Evolutionary conservation across 345 rosid species (phyloP), one percentile per base, ranked within the genome.

Genomic region (Luvunga scandens): DNA sequence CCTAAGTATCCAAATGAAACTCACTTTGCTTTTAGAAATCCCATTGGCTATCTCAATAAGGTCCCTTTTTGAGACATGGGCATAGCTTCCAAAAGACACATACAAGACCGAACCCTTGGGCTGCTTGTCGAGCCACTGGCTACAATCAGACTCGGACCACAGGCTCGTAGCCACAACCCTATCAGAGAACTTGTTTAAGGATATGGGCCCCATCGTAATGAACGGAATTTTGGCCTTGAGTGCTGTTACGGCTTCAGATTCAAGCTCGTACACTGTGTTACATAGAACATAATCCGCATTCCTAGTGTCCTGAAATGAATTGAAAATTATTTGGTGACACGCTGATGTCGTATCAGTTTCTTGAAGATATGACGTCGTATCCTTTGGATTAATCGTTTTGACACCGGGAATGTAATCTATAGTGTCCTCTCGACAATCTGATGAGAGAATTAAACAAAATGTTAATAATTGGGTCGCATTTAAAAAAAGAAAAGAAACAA

Each of bases 371-470:
- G 94, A 91, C 74, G 68, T 83, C 79, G 88, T 82, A 81, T 93
- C 92, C 64, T 86, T 89, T 12, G 88, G 88, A 5, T 88, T 70
- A 31, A 93, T 88, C 77, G 79, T 67, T 59, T 75, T 72, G 2
- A 91, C 88, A 6, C 97, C 94, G 8, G 94, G 93, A 57, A 92
- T 78, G 84, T 89, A 90, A 70, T 85, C 83, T 39, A 89, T 86
- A 6, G 82, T 60, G 62, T 90, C 94, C 66, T 89, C 84, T 2
- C 92, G 86, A 63, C 87, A 75, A 75, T 87, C 94, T 90, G 81
- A 73, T 45, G 0, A 45, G 50, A 45, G 50, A 45, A 45, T 45
- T 45, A 45, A 13, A 4, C 16, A 13, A 45, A 45, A 13, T 45
- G 50, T 45, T 45, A 12, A 12, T 4, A 34, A 16, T 5, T 7